Percentiles rank a stretch among this genome's conserved stretches.
phyloP scores from a whole-genome alignment of 1,284 basidiomycete species.

The Boletus semigastroideus region DNA sequence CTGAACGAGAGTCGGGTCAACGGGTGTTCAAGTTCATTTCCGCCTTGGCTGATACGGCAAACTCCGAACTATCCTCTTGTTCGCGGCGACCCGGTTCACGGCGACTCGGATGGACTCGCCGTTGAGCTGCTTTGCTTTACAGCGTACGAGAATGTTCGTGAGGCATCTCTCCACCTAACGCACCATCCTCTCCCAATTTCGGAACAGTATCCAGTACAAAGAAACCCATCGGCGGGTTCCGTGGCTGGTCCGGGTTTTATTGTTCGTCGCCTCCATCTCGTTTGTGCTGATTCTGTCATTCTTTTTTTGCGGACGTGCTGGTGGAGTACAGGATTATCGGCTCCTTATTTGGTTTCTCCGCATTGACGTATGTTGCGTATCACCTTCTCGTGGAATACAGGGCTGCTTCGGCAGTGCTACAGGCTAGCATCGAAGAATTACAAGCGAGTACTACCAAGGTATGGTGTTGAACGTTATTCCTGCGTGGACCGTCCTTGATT shows the following conservation, averaged over 20 bases:
- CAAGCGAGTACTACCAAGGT: constrained; percentile 82
- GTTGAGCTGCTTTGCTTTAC: constrained; percentile 36
- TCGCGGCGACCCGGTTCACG: too few species aligned
- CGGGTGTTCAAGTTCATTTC: too few species aligned
- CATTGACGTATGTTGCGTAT: constrained; percentile 83
- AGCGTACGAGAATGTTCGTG: constrained; percentile 14
- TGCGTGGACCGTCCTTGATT: constrained; percentile 21
- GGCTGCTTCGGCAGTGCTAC: constrained; percentile 76
- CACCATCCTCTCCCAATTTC: constrained; percentile 45
- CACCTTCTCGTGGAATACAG: constrained; percentile 90
- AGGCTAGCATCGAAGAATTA: constrained; percentile 85
- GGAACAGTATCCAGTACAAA: constrained; percentile 61
- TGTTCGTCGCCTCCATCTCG: background rate
- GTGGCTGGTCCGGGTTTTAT: constrained; percentile 66
- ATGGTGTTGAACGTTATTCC: background rate
- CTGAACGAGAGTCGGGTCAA: too few species aligned
- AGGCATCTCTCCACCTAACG: constrained; percentile 47
- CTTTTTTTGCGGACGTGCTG: background rate
- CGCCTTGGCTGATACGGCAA: constrained; percentile 18
- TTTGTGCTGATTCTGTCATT: constrained; percentile 11
- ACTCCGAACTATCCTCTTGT: constrained; percentile 19
- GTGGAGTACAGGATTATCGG: constrained; percentile 68
- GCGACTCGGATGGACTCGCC: constrained; percentile 48
- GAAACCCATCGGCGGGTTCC: constrained; percentile 82
- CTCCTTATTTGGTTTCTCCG: constrained; percentile 88